Evolutionary conservation across 1,284 basidiomycete genomes (phyloP), one percentile per base, ranked within the genome.

Genomic region (Heimioporus retisporus): DNA sequence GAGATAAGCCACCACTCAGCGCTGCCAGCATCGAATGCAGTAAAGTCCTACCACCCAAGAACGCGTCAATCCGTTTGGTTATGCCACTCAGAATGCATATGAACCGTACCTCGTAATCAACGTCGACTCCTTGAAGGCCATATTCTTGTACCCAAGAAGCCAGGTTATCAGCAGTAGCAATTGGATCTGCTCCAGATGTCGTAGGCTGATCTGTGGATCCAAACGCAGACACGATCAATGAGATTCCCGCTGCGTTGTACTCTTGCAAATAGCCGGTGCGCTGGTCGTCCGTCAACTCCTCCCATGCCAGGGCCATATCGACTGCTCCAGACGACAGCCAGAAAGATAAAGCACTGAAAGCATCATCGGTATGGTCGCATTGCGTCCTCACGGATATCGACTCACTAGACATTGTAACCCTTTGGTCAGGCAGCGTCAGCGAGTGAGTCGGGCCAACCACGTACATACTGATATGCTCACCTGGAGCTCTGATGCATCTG

Each of bases 191-290:
- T 35, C 80, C 79, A 0, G 72, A 72, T 19, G 80, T 75, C 16
- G 86, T 87, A 8, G 88, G 88, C 4, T 77, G 76, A 55, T 88
- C 85, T 2, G 86, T 85, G 3, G 84, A 80, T 10, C 88, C 87
- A 63, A 87, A 87, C 14, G 77, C 82, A 23, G 85, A 83, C 18
- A 86, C 84, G 35, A 86, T 77, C 53, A 87, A 73, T 64, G 82
- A 84, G 68, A 86, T 82, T 4, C 84, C 85, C 1, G 85, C 86
- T 21, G 77, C 76, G 19, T 77, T 74, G 69, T 87, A 87, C 43
- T 71, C 72, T 13, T 55, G n/a, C 4, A 72, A 14, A 31, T 69
- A 72, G 3, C 55, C 73, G 66, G 21, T 73, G 25, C 85, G 81
- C 28, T 81, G 67, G 25, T 72, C 66, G 4, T 73, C 75, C 54